These are phyloP conservation scores for Hyaloscypha variabilis DNA, from an alignment of 495 filamentous ascomycete species.

Conservation along the genomic window DNA sequence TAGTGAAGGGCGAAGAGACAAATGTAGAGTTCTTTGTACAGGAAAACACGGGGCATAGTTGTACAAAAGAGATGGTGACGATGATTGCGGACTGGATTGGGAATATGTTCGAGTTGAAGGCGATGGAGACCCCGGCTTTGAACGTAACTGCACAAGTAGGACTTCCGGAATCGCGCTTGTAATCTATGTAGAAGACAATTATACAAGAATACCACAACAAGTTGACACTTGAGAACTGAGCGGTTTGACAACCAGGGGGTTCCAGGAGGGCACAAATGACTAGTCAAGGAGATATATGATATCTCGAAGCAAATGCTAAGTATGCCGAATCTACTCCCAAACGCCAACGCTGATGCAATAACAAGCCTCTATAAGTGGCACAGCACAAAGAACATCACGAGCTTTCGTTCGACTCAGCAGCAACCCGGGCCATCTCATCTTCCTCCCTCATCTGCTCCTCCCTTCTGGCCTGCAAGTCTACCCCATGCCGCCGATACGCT, in stretches of 20 bases:
- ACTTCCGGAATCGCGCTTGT: no score
- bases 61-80: constrained; percentile 27
- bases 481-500: constrained; percentile 4
- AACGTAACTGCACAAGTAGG: no score
- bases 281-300: no score
- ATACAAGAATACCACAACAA: no score
- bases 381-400: background rate
- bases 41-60: constrained; percentile 27
- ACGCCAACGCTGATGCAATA: constrained; percentile 1
- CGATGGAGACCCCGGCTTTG: no score
- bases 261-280: no score
- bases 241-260: no score
- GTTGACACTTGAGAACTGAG: no score
- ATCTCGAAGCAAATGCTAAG: no score
- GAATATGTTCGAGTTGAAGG: constrained; percentile 2
- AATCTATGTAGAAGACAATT: no score
- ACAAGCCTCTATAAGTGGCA: no score
- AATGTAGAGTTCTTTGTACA: constrained; percentile 22
- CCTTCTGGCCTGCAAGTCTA: constrained; percentile 1
- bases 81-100: constrained; percentile 25
- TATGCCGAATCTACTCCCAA: background rate
- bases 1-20: no score
- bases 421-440: background rate
- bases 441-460: constrained; percentile 10
- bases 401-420: background rate